A percentile compares a stretch with the other conserved stretches of the same genome.
Evolutionary conservation across 257 asterid species (phyloP).

Genomic region (Nicotiana obtusifolia): DNA sequence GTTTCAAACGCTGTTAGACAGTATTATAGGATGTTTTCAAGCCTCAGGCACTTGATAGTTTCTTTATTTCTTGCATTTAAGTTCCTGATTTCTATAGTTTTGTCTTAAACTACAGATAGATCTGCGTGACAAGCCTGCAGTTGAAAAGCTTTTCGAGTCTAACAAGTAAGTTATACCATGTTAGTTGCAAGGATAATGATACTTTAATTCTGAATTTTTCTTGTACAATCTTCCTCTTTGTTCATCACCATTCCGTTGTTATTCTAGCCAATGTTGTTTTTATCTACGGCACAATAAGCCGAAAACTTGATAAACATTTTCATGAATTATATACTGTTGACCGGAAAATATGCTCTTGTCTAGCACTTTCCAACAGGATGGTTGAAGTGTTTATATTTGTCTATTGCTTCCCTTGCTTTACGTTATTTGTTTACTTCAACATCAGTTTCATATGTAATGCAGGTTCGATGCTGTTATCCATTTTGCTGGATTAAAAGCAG

Average conservation of each 20-base stretch:
- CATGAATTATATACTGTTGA: background rate
- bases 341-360: background rate
- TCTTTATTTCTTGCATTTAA: background rate
- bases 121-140: constrained; percentile 80
- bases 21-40: background rate
- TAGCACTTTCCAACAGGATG: background rate
- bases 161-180: constrained; percentile 51
- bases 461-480: constrained; percentile 97
- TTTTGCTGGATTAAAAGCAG: constrained; percentile 98
- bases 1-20: background rate
- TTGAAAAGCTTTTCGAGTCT: constrained; percentile 72
- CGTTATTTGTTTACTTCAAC: background rate
- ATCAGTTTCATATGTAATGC: background rate
- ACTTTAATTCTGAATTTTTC: background rate
- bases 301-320: background rate
- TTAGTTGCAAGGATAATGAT: background rate
- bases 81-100: constrained; percentile 9
- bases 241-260: background rate
- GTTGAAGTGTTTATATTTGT: background rate
- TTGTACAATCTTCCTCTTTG: background rate
- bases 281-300: background rate
- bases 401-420: background rate
- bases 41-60: background rate
- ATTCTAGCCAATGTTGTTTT: background rate
- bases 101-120: constrained; percentile 56